Conservation (phyloP, 169 alveolate species). For the Condylostoma magnum region DNA sequence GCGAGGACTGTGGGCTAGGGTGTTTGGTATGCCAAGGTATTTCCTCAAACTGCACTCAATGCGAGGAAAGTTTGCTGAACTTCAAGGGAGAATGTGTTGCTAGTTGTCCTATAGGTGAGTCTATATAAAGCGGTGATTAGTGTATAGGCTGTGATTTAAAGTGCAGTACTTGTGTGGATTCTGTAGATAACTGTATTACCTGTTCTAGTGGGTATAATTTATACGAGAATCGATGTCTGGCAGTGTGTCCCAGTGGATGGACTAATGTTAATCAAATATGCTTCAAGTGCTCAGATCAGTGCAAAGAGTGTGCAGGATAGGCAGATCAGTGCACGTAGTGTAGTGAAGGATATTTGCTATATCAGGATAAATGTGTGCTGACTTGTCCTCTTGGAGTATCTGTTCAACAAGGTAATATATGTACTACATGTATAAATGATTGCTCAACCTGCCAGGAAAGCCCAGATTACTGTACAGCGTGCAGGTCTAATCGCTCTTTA, state of each 20-base stretch:
- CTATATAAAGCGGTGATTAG: neutral
- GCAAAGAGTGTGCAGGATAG: conserved; percentile 8
- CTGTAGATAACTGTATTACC: neutral
- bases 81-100: conserved; percentile 2
- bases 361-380: conserved; percentile 6
- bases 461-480: neutral
- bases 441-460: neutral
- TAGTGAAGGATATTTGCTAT: neutral
- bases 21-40: neutral
- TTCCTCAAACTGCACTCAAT: neutral
- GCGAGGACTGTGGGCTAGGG: neutral
- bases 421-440: neutral
- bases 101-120: conserved; percentile 6
- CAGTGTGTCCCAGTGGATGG: neutral
- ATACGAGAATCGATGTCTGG: conserved; percentile 3
- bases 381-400: conserved; percentile 1
- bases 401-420: no score
- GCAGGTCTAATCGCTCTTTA: neutral
- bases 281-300: neutral
- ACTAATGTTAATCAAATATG: no score
- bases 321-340: neutral
- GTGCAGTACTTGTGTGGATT: conserved; percentile 9
- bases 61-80: neutral
- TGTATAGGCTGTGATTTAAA: neutral
- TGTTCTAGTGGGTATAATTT: conserved; percentile 1